Evolutionary conservation across 2,329 filamentous ascomycete species (phyloP).

Genomic region (Orbilia brochopaga): DNA sequence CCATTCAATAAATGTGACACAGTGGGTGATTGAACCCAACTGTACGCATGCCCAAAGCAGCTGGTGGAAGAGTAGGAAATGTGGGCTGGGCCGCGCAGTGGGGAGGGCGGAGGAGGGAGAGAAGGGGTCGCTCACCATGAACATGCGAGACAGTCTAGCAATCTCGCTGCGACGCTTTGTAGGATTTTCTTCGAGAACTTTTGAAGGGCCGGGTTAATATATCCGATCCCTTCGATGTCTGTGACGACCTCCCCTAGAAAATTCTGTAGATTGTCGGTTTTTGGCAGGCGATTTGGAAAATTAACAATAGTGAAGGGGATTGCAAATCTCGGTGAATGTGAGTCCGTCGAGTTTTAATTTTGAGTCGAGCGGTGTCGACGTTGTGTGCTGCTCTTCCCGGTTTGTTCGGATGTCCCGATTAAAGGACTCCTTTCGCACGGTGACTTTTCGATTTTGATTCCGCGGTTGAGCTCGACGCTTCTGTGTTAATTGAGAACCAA

Average conservation of each 20-base stretch:
- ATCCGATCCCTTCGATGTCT: not conserved
- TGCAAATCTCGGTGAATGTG: not conserved
- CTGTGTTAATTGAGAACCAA: not conserved
- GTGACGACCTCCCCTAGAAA: not conserved
- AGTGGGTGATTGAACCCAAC: slow-evolving; percentile 16
- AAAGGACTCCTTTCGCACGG: not conserved
- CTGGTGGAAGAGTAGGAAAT: slow-evolving; percentile 28
- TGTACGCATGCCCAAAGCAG: slow-evolving; percentile 3
- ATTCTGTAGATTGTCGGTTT: not conserved
- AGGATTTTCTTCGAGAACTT: slow-evolving; percentile 9
- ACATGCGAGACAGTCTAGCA: slow-evolving; percentile 25
- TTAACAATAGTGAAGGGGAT: slow-evolving; percentile 3
- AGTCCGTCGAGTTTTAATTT: not conserved
- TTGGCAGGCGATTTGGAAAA: slow-evolving; percentile 23
- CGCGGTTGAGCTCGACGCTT: not conserved
- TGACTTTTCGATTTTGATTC: not conserved
- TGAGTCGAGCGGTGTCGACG: not conserved
- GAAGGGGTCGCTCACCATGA: slow-evolving; percentile 35
- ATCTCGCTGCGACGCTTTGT: slow-evolving; percentile 32
- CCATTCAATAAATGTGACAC: slow-evolving; percentile 38
- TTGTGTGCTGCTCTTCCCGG: not conserved
- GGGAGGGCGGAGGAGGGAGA: slow-evolving; percentile 11
- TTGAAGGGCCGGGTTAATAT: not conserved
- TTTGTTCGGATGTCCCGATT: not conserved
- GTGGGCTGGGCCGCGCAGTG: slow-evolving; percentile 23